These are phyloP conservation scores for Linderniella brevidens DNA, from an alignment of 257 asterid genomes.

Conservation along the genomic window DNA sequence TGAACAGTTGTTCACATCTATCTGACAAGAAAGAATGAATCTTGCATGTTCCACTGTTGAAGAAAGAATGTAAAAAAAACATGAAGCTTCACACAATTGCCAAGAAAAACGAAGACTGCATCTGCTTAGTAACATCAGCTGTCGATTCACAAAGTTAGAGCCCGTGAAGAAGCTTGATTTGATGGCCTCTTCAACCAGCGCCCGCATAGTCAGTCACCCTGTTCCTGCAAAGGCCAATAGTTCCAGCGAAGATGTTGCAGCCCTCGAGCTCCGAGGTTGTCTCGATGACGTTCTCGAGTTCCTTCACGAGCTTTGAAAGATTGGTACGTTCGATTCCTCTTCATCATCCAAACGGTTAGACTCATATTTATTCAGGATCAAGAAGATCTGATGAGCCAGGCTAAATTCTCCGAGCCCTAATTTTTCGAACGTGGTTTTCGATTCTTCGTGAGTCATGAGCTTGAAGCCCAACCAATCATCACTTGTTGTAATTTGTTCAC, in stretches of 20 bases:
- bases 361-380: slow-evolving; percentile 42
- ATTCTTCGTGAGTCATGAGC: slow-evolving; percentile 35
- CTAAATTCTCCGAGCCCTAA: slow-evolving; percentile 32
- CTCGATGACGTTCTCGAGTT: slow-evolving; percentile 47
- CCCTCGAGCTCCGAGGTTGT: slow-evolving; percentile 89
- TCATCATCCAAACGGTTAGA: slow-evolving; percentile 90
- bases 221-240: slow-evolving; percentile 71
- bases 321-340: slow-evolving; percentile 19
- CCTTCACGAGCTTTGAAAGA: slow-evolving; percentile 43
- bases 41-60: too few relatives aligned
- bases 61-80: too few relatives aligned
- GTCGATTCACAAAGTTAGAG: too few relatives aligned
- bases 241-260: slow-evolving; percentile 74
- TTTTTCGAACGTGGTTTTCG: slow-evolving; percentile 24
- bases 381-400: slow-evolving; percentile 32
- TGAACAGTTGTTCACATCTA: too few relatives aligned
- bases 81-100: too few relatives aligned
- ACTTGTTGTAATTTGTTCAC: slow-evolving; percentile 60
- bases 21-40: too few relatives aligned
- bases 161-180: slow-evolving; percentile 25
- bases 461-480: slow-evolving; percentile 67
- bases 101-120: too few relatives aligned
- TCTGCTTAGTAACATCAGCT: too few relatives aligned
- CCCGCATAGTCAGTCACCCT: slow-evolving; percentile 29
- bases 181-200: slow-evolving; percentile 50